Evolutionary conservation across 768 basidiomycete species (phyloP).

Genomic region (Boletus rex-veris): DNA sequence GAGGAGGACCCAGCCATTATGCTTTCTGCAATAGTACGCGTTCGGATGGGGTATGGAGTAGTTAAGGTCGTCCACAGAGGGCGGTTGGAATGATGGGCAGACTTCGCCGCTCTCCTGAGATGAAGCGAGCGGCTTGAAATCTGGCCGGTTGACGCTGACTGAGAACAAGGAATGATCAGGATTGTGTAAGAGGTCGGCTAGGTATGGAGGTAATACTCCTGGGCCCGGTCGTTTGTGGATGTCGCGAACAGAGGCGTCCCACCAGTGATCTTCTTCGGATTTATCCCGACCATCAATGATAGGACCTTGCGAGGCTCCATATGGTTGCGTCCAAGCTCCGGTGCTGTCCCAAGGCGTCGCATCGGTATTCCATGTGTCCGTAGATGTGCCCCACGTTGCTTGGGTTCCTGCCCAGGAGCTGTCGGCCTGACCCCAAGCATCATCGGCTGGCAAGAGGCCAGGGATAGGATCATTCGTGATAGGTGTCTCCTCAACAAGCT

Average conservation of each 20-base stretch:
- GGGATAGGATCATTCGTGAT: conserved; percentile 36
- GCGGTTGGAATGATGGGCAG: conserved; percentile 30
- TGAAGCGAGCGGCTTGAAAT: conserved; percentile 24
- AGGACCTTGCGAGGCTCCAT: conserved; percentile 27
- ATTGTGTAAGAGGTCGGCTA: conserved; percentile 67
- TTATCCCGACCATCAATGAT: conserved; percentile 58
- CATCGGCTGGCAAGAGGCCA: conserved; percentile 36
- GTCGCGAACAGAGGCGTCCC: conserved; percentile 51
- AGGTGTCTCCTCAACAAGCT: conserved; percentile 46
- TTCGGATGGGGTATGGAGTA: conserved; percentile 75
- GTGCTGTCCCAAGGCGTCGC: conserved; percentile 25
- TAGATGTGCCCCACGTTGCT: conserved; percentile 10
- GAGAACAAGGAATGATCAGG: conserved; percentile 69
- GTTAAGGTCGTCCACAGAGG: conserved; percentile 62
- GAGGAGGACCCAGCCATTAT: conserved; percentile 80
- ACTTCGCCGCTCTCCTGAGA: conserved; percentile 18
- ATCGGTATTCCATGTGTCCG: conserved; percentile 21
- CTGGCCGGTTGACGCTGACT: conserved; percentile 43
- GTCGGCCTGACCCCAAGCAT: conserved; percentile 17
- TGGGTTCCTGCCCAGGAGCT: conserved; percentile 14
- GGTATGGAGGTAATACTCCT: conserved; percentile 64
- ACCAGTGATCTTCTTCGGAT: conserved; percentile 67
- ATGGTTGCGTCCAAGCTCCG: conserved; percentile 22
- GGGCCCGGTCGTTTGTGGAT: conserved; percentile 56
- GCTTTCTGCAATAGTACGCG: conserved; percentile 78